Base-by-base conservation (phyloP, 2,329 filamentous ascomycete genomes). In the Aspergillus sclerotialis region DNA sequence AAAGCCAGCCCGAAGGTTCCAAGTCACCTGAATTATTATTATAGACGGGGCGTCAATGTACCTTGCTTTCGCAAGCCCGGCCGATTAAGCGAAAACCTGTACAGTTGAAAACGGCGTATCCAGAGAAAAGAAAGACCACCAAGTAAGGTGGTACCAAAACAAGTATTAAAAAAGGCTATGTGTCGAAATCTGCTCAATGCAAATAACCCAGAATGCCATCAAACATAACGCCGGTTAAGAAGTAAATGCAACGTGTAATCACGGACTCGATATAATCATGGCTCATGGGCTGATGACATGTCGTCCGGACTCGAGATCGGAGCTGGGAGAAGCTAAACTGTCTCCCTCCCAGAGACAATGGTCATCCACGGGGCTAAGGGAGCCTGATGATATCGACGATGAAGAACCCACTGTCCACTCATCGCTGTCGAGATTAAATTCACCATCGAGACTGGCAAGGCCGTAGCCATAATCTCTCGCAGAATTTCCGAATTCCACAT, bases 401-500 rank as follows among this genome's bases (percentile, higher is more conserved):
- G 80, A 88, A 48, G 86, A 92, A 40, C 84, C 87, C 29, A 90
- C 76, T 7, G 87, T 90, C 88, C 88, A 94, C 52, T 92, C 87
- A 49, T 94, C 88, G 51, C 82, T 87, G 46, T 89, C 80, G 32
- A 75, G 72, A 29, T 73, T 66, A 43, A 69, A 65, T 21, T 68
- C 65, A 18, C 73, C 73, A 44, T 76, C 73, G 28, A 79, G 65
- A 34, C 70, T 71, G 33, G 74, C 68, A 42, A 79, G 61, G 39
- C 68, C 72, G 43, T 76, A 75, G 24, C 70, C 69, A 46, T 73
- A 72, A 31, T 65, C 60, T 15, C 51, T 52, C 9, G 52, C 58
- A 30, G 69, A 63, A 39, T 93, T 83, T 49, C 90, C 90, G 38
- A 82, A 65, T 67, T 95, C 89, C 40, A 94, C 80, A 49, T 88